Evolutionary conservation across 768 basidiomycete species (phyloP).

Genomic region (Kwoniella dejecticola): DNA sequence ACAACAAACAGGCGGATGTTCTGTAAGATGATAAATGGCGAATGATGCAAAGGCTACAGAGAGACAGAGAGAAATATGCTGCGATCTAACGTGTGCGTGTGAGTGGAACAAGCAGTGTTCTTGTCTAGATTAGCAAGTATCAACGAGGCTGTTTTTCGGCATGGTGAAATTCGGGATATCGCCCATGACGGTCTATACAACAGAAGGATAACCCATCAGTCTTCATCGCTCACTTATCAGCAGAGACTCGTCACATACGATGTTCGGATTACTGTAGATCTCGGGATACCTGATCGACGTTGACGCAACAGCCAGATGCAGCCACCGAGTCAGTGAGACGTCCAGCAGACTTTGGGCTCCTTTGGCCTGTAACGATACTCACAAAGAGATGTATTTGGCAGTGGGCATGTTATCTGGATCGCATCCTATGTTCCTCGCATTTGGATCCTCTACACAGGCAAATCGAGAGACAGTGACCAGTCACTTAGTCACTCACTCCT

Average conservation of each 20-base stretch:
- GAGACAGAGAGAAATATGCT: too few species aligned
- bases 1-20: conserved; percentile 5
- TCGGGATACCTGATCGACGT: conserved; percentile 36
- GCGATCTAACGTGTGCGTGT: too few species aligned
- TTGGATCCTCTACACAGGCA: conserved; percentile 45
- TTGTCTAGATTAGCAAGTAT: conserved; percentile 47
- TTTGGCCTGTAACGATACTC: too few species aligned
- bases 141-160: conserved; percentile 47
- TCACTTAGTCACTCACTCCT: not conserved
- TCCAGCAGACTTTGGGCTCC: too few species aligned
- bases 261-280: conserved; percentile 50
- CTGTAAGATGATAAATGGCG: too few species aligned
- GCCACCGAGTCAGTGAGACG: too few species aligned
- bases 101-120: too few species aligned
- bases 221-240: not conserved
- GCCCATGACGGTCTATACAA: conserved; percentile 34
- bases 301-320: not conserved
- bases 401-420: conserved; percentile 80
- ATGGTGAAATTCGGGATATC: conserved; percentile 31
- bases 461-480: not conserved
- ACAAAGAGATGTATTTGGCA: conserved; percentile 66
- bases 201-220: not conserved
- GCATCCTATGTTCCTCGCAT: conserved; percentile 71
- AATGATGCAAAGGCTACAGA: too few species aligned
- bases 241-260: conserved; percentile 36